A percentile compares a stretch with the other conserved stretches of the same genome.
phyloP scores from a whole-genome alignment of 2,329 filamentous ascomycete genomes.

The Graphiopsis chlorocephala region DNA sequence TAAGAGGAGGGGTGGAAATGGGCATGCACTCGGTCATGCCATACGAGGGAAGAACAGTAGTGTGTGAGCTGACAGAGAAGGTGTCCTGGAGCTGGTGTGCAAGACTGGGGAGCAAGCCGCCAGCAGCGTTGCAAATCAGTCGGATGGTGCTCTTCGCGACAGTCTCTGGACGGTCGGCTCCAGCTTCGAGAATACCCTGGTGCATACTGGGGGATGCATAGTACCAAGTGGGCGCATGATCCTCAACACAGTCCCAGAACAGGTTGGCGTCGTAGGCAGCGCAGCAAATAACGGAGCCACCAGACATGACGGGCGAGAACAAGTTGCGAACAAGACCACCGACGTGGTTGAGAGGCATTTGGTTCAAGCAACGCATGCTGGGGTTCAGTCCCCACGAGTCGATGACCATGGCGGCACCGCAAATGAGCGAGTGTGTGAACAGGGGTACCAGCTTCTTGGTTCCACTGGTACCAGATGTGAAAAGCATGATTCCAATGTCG shows the following conservation, averaged over 20 bases:
- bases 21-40: slow-evolving; percentile 62
- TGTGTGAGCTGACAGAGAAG: slow-evolving; percentile 37
- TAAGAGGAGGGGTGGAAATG: slow-evolving; percentile 54
- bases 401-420: slow-evolving; percentile 52
- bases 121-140: slow-evolving; percentile 57
- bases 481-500: slow-evolving; percentile 53
- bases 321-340: slow-evolving; percentile 56
- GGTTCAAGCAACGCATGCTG: slow-evolving; percentile 54
- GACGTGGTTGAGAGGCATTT: slow-evolving; percentile 58
- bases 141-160: slow-evolving; percentile 46
- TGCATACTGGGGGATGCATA: slow-evolving; percentile 60
- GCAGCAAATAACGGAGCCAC: slow-evolving; percentile 55
- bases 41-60: slow-evolving; percentile 54
- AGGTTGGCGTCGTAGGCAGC: slow-evolving; percentile 53
- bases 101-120: slow-evolving; percentile 52
- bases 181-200: slow-evolving; percentile 52
- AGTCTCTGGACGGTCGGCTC: slow-evolving; percentile 39
- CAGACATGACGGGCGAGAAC: slow-evolving; percentile 54
- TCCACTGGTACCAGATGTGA: slow-evolving; percentile 58
- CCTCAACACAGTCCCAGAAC: slow-evolving; percentile 56
- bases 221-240: slow-evolving; percentile 54
- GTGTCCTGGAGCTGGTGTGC: slow-evolving; percentile 49
- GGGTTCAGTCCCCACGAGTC: slow-evolving; percentile 52
- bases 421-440: slow-evolving; percentile 50
- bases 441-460: slow-evolving; percentile 60